Conservation (phyloP, 331 rosid genomes). For the Acacia pycnantha region DNA sequence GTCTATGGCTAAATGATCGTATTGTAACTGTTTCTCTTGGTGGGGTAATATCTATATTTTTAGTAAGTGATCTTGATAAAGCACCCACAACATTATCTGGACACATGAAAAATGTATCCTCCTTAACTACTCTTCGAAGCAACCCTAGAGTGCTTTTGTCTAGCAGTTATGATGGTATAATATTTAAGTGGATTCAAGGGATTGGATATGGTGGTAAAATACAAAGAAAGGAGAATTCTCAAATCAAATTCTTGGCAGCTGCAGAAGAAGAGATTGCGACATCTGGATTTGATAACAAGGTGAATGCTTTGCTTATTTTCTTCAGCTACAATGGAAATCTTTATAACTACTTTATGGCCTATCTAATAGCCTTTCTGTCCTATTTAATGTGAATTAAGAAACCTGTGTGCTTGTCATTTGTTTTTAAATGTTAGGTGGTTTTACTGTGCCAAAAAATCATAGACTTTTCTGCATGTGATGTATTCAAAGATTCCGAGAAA, state of each 20-base stretch:
- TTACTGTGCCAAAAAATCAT: not conserved
- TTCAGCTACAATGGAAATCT: constrained; percentile 11
- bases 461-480: constrained; percentile 2
- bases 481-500: not conserved
- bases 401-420: constrained; percentile 4
- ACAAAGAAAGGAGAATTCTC: constrained; percentile 78
- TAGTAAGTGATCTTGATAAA: constrained; percentile 77
- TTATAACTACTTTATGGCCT: not conserved
- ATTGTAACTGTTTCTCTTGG: constrained; percentile 90
- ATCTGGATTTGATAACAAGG: constrained; percentile 90
- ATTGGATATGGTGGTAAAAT: constrained; percentile 81
- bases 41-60: constrained; percentile 73
- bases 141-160: constrained; percentile 74
- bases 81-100: constrained; percentile 72
- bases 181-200: constrained; percentile 89
- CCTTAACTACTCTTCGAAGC: constrained; percentile 69
- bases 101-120: constrained; percentile 88
- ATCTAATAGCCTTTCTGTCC: constrained; percentile 16
- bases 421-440: not conserved
- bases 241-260: constrained; percentile 83
- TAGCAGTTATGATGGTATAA: constrained; percentile 90
- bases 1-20: constrained; percentile 83
- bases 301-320: constrained; percentile 27
- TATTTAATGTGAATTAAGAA: not conserved
- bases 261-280: constrained; percentile 76